phyloP scores from a whole-genome alignment of 139 green algal genomes.

The Mychonastes homosphaera region DNA sequence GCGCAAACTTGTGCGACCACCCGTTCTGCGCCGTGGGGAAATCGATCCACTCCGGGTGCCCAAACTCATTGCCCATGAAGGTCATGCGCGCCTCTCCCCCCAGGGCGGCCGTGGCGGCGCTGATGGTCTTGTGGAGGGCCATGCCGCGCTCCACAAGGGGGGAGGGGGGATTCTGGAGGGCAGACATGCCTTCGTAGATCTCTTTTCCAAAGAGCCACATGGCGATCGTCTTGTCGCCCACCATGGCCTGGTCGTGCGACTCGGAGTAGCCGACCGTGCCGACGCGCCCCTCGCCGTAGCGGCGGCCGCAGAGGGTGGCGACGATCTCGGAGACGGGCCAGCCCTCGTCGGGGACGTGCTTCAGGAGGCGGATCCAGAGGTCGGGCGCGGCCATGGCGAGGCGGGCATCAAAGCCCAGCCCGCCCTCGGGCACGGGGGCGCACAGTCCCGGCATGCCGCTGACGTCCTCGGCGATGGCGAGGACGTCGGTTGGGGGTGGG shows the following conservation, averaged over 20 bases:
- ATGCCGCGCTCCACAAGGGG: conserved; percentile 52
- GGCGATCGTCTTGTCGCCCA: conserved; percentile 62
- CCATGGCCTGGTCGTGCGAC: conserved; percentile 81
- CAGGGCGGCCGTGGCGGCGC: no score
- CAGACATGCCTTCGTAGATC: conserved; percentile 76
- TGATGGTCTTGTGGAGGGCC: conserved; percentile 72
- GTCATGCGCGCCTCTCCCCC: conserved; percentile 75
- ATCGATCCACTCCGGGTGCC: conserved; percentile 96
- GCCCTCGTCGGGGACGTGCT: conserved; percentile 72
- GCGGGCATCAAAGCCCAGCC: conserved; percentile 88
- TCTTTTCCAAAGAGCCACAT: conserved; percentile 73
- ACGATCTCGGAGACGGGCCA: conserved; percentile 67
- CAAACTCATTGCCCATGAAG: conserved; percentile 96
- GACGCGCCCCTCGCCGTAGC: conserved; percentile 74
- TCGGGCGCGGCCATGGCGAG: conserved; percentile 92
- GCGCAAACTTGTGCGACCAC: conserved; percentile 69
- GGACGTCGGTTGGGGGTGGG: conserved; percentile 24
- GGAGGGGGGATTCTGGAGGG: conserved; percentile 29
- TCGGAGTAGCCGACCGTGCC: conserved; percentile 73
- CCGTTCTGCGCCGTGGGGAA: conserved; percentile 88
- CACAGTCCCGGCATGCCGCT: conserved; percentile 88
- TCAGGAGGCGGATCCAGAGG: conserved; percentile 70
- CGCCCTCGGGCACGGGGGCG: conserved; percentile 72
- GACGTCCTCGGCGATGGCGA: conserved; percentile 92
- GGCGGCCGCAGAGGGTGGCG: conserved; percentile 73